A percentile compares a stretch with the other conserved stretches of the same genome.
Conservation (phyloP, 2,329 filamentous ascomycete genomes). For the Nannizzia gypsea region DNA sequence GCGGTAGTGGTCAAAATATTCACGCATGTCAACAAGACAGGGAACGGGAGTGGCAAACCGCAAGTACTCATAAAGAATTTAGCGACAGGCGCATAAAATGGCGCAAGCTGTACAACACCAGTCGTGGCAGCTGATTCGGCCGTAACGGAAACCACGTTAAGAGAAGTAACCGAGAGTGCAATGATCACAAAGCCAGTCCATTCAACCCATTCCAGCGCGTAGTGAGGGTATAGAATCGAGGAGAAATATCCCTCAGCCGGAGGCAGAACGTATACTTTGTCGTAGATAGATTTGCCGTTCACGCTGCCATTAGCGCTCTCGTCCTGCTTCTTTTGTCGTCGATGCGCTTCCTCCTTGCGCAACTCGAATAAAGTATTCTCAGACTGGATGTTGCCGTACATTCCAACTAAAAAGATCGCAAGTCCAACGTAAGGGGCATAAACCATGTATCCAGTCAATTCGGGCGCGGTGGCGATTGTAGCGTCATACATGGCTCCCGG, state of each 20-base stretch:
- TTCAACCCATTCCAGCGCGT: conserved; percentile 93
- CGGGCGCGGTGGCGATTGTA: conserved; percentile 37
- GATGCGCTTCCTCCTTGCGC: conserved; percentile 51
- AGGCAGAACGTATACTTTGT: conserved; percentile 80
- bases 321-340: conserved; percentile 42
- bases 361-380: conserved; percentile 86
- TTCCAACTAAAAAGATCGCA: conserved; percentile 61
- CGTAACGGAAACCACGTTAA: neutral
- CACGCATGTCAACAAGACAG: conserved; percentile 67
- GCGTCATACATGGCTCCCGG: conserved; percentile 19
- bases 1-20: conserved; percentile 89
- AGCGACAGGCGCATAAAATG: conserved; percentile 27
- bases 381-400: conserved; percentile 73
- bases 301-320: conserved; percentile 25
- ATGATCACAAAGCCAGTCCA: conserved; percentile 78
- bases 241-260: conserved; percentile 69
- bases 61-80: conserved; percentile 18
- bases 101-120: conserved; percentile 22
- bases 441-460: conserved; percentile 37
- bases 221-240: conserved; percentile 80
- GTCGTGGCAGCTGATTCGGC: conserved; percentile 8
- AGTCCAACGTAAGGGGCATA: conserved; percentile 50
- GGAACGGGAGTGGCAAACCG: conserved; percentile 46
- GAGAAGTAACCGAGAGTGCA: conserved; percentile 24
- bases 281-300: conserved; percentile 32